These are phyloP conservation scores for Lonicera japonica DNA, from an alignment of 129 eudicot species.

Conservation along the genomic window DNA sequence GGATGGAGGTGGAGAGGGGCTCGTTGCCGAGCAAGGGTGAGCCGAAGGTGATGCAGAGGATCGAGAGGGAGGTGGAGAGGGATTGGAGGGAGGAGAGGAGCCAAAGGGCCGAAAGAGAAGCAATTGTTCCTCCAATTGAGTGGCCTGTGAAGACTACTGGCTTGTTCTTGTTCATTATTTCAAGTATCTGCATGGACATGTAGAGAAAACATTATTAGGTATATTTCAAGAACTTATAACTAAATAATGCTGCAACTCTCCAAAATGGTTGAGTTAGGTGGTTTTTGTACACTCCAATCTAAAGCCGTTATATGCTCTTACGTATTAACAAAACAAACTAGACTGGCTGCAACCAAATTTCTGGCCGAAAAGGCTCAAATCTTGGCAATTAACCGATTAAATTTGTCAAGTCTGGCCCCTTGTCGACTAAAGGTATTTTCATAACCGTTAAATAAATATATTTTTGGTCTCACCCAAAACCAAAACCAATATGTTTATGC, in stretches of 20 bases:
- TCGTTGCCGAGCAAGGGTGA: slow-evolving; percentile 81
- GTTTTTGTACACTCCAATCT: neutral
- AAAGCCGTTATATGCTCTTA: neutral
- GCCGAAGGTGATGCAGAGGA: slow-evolving; percentile 87
- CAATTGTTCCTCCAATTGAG: slow-evolving; percentile 82
- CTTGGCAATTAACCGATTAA: neutral
- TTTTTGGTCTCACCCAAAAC: no score
- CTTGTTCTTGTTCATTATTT: slow-evolving; percentile 45
- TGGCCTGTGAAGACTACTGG: slow-evolving; percentile 78
- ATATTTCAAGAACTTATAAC: no score
- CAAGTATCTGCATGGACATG: slow-evolving; percentile 42
- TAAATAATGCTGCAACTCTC: no score
- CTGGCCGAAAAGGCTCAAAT: neutral
- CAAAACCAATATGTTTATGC: no score
- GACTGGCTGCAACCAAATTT: neutral
- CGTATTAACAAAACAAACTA: neutral
- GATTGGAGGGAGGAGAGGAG: slow-evolving; percentile 46
- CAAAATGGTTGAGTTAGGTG: neutral
- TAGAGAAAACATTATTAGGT: neutral
- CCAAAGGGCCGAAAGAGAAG: slow-evolving; percentile 83
- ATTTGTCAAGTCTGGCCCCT: neutral
- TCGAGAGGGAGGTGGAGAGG: slow-evolving; percentile 33
- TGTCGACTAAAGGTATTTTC: no score
- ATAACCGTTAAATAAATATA: no score
- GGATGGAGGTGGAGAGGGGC: slow-evolving; percentile 53